phyloP scores from a whole-genome alignment of 2,329 filamentous ascomycete species.

The Trichoderma sp. region DNA sequence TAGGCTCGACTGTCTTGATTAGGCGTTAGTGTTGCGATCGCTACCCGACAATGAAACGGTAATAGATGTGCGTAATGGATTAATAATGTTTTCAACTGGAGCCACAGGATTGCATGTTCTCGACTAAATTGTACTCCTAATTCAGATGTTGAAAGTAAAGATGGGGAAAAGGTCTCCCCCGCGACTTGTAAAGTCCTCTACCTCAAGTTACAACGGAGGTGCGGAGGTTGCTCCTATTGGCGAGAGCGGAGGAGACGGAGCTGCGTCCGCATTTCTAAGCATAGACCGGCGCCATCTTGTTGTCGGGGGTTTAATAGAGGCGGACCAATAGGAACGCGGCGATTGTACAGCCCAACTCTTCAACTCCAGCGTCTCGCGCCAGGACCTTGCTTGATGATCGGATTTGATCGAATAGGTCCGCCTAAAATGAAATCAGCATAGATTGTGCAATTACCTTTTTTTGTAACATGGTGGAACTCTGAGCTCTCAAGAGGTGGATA shows the following conservation, averaged over 20 bases:
- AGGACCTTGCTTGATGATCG: background rate
- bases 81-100: background rate
- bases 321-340: background rate
- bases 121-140: background rate
- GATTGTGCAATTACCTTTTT: background rate
- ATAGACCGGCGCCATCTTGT: background rate
- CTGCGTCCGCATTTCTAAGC: slow-evolving; percentile 28
- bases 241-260: slow-evolving; percentile 29
- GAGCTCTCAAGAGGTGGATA: background rate
- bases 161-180: background rate
- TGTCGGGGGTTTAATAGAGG: background rate
- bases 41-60: background rate
- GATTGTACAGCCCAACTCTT: background rate
- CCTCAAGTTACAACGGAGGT: background rate
- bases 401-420: background rate
- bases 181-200: background rate
- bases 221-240: slow-evolving; percentile 26
- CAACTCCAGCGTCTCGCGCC: background rate
- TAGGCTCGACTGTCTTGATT: background rate
- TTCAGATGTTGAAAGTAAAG: background rate
- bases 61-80: background rate
- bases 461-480: background rate
- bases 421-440: background rate
- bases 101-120: background rate
- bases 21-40: background rate